A percentile compares a stretch with the other conserved stretches of the same genome.
Conservation (phyloP, 257 asterid genomes). For the Salvia hispanica region DNA sequence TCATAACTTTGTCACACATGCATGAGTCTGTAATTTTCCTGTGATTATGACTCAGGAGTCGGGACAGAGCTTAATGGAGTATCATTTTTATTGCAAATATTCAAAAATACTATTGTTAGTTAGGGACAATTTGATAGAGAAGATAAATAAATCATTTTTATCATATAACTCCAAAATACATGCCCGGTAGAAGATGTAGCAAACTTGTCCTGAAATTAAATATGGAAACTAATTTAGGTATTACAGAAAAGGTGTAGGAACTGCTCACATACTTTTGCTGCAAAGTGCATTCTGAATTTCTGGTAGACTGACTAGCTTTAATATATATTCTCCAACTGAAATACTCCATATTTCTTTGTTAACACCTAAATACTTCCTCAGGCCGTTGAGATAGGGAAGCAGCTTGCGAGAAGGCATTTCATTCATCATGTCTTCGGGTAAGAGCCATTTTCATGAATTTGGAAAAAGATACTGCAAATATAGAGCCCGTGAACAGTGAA, state of each 20-base stretch:
- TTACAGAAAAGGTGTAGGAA: too few species aligned
- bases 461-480: not conserved
- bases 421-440: constrained; percentile 92
- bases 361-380: constrained; percentile 20
- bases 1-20: not conserved
- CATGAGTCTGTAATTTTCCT: not conserved
- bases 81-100: not conserved
- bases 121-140: not conserved
- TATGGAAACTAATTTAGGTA: not conserved
- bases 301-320: not conserved
- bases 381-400: constrained; percentile 87
- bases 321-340: not conserved
- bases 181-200: not conserved
- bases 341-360: not conserved
- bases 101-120: not conserved
- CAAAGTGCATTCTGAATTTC: not conserved
- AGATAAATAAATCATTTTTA: too few species aligned
- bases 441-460: constrained; percentile 25
- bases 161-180: too few species aligned
- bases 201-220: not conserved
- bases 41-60: not conserved
- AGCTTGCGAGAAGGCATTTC: constrained; percentile 71
- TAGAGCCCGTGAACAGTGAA: constrained; percentile 1
- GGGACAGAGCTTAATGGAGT: not conserved
- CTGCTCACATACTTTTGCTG: not conserved